A percentile compares a stretch with the other conserved stretches of the same genome.
Conservation (phyloP, 768 basidiomycete genomes). For the Mycena kentingensis region DNA sequence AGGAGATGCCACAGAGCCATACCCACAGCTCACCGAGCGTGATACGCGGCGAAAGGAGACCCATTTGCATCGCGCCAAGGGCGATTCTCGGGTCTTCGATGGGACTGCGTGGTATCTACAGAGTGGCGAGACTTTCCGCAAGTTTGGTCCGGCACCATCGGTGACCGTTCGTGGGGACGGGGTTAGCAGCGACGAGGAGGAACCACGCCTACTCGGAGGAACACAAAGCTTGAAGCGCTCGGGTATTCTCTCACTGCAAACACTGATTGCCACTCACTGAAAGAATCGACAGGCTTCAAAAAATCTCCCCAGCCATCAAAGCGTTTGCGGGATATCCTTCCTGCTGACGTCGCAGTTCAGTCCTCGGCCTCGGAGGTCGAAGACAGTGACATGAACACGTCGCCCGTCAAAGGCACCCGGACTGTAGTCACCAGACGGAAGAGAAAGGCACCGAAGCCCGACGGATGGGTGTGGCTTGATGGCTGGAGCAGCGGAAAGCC, state of each 20-base stretch:
- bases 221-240: conserved; percentile 5
- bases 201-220: not conserved
- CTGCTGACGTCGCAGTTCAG: not conserved
- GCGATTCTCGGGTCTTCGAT: conserved; percentile 11
- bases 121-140: not conserved
- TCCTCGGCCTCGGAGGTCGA: conserved; percentile 5
- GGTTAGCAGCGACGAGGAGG: not conserved
- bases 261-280: not conserved
- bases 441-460: conserved; percentile 3
- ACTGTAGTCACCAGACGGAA: not conserved
- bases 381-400: conserved; percentile 1
- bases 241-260: conserved; percentile 1
- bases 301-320: not conserved
- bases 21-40: conserved; percentile 2
- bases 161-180: not conserved
- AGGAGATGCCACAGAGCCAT: not conserved
- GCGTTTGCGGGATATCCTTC: not conserved
- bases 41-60: conserved; percentile 17
- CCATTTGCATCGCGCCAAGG: conserved; percentile 10
- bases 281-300: not conserved
- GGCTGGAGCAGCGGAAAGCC: not conserved
- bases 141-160: not conserved
- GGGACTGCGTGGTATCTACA: conserved; percentile 16
- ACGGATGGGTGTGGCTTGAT: conserved; percentile 16
- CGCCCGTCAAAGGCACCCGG: too few species aligned